Percentiles rank a stretch among this genome's conserved stretches.
Conservation (phyloP, 1,139 yeast species). For the Lodderomyces metapsilosis region DNA sequence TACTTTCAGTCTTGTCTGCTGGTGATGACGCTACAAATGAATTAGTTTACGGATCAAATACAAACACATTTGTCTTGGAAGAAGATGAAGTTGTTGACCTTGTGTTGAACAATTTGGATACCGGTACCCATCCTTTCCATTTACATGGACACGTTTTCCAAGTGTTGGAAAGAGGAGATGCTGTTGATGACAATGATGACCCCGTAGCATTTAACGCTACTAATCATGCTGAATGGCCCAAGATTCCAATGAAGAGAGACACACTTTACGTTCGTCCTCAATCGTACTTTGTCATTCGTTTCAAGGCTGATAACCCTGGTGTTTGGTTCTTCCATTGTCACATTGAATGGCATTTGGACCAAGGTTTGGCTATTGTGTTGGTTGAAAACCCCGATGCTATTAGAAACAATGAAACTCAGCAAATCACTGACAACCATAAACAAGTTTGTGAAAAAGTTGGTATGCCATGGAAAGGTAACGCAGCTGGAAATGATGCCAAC, state of each 20-base stretch:
- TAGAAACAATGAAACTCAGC: constrained; percentile 35
- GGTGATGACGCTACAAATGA: constrained; percentile 48
- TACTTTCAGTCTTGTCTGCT: constrained; percentile 57
- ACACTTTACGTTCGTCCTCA: constrained; percentile 63
- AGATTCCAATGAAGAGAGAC: constrained; percentile 63
- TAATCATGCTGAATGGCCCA: constrained; percentile 56
- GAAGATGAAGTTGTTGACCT: constrained; percentile 66
- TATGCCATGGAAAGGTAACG: constrained; percentile 56
- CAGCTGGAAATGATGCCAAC: constrained; percentile 57
- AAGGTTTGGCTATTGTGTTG: constrained; percentile 73
- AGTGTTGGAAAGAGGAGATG: constrained; percentile 59
- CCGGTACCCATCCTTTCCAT: constrained; percentile 90
- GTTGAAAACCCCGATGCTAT: constrained; percentile 70
- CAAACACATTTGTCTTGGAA: constrained; percentile 60
- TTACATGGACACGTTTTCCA: constrained; percentile 86
- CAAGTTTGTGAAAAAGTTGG: constrained; percentile 46
- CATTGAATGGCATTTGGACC: constrained; percentile 90
- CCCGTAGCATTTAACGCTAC: constrained; percentile 51
- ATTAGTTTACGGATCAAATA: constrained; percentile 64
- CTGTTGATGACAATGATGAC: constrained; percentile 41
- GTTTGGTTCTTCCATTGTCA: constrained; percentile 95
- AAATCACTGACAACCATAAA: constrained; percentile 44
- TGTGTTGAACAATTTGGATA: constrained; percentile 70
- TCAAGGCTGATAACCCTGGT: constrained; percentile 81
- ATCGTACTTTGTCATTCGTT: constrained; percentile 65